Evolutionary conservation across 2,329 filamentous ascomycete genomes (phyloP).

Genomic region (Gliomastix tumulicola): DNA sequence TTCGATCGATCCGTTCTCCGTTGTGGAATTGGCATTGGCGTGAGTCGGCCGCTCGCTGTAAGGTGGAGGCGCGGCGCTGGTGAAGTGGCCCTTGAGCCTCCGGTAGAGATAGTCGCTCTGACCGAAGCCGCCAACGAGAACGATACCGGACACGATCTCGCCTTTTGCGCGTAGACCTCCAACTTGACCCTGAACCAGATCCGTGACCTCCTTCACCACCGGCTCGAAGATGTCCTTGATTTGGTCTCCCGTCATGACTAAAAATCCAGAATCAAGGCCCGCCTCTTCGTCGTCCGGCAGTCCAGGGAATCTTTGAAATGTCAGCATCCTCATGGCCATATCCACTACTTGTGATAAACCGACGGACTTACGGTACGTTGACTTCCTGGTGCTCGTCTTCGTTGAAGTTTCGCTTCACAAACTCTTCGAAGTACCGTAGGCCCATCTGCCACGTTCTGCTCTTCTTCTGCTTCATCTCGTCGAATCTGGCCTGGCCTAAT

Average conservation of each 20-base stretch:
- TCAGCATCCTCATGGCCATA: too few species aligned
- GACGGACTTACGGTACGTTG: slow-evolving; percentile 61
- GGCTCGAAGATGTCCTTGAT: slow-evolving; percentile 71
- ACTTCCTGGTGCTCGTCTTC: slow-evolving; percentile 71
- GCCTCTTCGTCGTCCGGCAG: slow-evolving; percentile 69
- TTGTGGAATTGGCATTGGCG: slow-evolving; percentile 37
- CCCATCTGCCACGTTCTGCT: slow-evolving; percentile 76
- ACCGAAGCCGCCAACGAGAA: slow-evolving; percentile 75
- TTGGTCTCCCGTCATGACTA: slow-evolving; percentile 63
- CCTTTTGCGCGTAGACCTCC: slow-evolving; percentile 54
- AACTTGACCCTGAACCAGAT: slow-evolving; percentile 62
- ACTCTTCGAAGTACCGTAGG: slow-evolving; percentile 74
- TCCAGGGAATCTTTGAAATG: slow-evolving; percentile 61
- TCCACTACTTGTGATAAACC: too few species aligned
- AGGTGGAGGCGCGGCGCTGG: slow-evolving; percentile 47
- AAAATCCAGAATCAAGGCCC: slow-evolving; percentile 68
- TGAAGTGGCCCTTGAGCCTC: slow-evolving; percentile 63
- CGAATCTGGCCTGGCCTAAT: slow-evolving; percentile 60
- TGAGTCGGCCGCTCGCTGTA: slow-evolving; percentile 68
- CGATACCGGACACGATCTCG: slow-evolving; percentile 63
- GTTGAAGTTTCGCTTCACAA: slow-evolving; percentile 78
- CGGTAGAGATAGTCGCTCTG: slow-evolving; percentile 72
- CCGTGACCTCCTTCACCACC: slow-evolving; percentile 63
- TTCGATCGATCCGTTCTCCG: slow-evolving; percentile 55
- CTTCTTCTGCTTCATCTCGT: slow-evolving; percentile 72